Percentiles rank a stretch among this genome's conserved stretches.
These are phyloP conservation scores for Dactylellina sp. DNA, from an alignment of 2,329 filamentous ascomycete genomes.

Conservation along the genomic window DNA sequence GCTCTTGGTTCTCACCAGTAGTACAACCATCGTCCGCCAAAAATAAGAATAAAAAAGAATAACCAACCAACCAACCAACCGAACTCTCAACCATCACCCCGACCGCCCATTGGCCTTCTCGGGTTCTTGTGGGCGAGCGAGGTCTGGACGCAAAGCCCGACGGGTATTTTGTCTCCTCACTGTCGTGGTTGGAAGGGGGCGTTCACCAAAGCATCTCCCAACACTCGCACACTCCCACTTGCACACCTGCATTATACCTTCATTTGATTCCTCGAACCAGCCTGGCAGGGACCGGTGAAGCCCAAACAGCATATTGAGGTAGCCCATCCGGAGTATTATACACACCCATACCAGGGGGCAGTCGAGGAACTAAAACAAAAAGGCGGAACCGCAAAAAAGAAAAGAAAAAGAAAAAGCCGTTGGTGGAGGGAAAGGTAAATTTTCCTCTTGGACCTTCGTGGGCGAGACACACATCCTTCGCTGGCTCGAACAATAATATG, in stretches of 20 bases:
- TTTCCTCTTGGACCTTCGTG: slow-evolving; percentile 18
- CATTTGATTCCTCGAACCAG: slow-evolving; percentile 22
- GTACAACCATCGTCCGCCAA: not conserved
- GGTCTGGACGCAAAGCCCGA: slow-evolving; percentile 35
- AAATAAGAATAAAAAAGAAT: too few relatives aligned
- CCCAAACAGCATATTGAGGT: slow-evolving; percentile 12
- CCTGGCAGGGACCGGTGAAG: slow-evolving; percentile 23
- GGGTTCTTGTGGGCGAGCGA: slow-evolving; percentile 6
- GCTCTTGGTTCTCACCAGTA: not conserved
- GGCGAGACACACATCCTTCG: slow-evolving; percentile 50
- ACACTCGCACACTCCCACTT: not conserved
- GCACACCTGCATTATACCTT: slow-evolving; percentile 8
- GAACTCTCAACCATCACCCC: slow-evolving; percentile 22
- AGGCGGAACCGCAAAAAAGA: slow-evolving; percentile 1
- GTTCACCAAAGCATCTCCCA: slow-evolving; percentile 25
- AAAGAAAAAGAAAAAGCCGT: not conserved
- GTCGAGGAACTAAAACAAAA: slow-evolving; percentile 10
- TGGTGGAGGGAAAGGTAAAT: slow-evolving; percentile 11
- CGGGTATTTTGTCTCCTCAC: slow-evolving; percentile 1
- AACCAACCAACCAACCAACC: not conserved
- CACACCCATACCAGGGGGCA: not conserved
- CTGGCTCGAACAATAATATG: slow-evolving; percentile 42
- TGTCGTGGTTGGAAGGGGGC: slow-evolving; percentile 37
- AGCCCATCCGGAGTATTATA: slow-evolving; percentile 16
- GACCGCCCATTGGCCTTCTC: slow-evolving; percentile 37